phyloP scores from a whole-genome alignment of 1,139 yeast genomes.

The Wickerhamiella pararugosa region DNA sequence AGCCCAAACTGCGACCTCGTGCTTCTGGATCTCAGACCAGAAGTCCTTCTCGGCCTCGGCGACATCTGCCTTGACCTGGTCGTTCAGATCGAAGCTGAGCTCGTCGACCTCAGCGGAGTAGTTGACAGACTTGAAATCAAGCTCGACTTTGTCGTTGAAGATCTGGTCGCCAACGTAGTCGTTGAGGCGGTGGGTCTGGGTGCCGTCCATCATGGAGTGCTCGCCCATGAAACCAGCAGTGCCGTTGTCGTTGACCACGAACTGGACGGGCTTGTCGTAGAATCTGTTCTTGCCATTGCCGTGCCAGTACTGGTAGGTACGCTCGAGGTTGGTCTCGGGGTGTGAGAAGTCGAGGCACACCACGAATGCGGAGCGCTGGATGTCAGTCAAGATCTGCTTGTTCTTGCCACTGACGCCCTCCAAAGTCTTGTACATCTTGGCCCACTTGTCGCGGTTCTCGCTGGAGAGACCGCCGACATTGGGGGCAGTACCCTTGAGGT shows the following conservation, averaged over 20 bases:
- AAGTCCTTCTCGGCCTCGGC: conserved; percentile 42
- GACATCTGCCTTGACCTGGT: conserved; percentile 39
- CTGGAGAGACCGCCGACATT: conserved; percentile 73
- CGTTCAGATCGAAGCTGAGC: conserved; percentile 31
- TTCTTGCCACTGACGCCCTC: conserved; percentile 38
- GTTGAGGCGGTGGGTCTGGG: conserved; percentile 83
- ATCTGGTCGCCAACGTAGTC: conserved; percentile 54
- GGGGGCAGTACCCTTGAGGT: conserved; percentile 31
- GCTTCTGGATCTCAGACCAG: conserved; percentile 29
- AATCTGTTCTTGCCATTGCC: conserved; percentile 85
- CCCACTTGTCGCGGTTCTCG: conserved; percentile 77
- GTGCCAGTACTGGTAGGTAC: conserved; percentile 84
- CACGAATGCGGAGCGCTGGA: conserved; percentile 68
- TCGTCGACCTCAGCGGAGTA: conserved; percentile 26
- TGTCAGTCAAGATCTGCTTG: conserved; percentile 44
- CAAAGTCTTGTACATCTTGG: conserved; percentile 44
- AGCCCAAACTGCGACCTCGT: conserved; percentile 30
- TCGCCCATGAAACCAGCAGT: conserved; percentile 89
- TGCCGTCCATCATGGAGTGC: conserved; percentile 97
- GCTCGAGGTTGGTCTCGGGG: conserved; percentile 73
- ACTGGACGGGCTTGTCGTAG: conserved; percentile 85
- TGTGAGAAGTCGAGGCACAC: conserved; percentile 59
- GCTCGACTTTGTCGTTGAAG: conserved; percentile 31
- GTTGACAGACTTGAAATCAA: conserved; percentile 18
- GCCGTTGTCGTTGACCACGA: conserved; percentile 69